These are phyloP conservation scores for Scleromitrula shiraiana DNA, from an alignment of 2,329 filamentous ascomycete genomes.

Conservation along the genomic window DNA sequence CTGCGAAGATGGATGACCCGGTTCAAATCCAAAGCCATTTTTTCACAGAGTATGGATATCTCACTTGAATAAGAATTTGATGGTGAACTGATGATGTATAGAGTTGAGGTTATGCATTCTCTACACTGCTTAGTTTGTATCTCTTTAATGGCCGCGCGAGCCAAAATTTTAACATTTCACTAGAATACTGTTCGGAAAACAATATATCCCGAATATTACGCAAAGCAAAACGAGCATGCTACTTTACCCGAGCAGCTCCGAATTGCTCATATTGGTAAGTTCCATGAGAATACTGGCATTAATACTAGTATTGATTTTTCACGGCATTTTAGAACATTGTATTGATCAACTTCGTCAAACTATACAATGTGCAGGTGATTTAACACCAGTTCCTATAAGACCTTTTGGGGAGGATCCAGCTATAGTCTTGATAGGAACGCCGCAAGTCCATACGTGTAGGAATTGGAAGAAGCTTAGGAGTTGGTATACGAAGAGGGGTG, in stretches of 20 bases:
- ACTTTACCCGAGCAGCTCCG: constrained; percentile 9
- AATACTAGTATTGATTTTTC: background rate
- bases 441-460: constrained; percentile 16
- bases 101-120: constrained; percentile 18
- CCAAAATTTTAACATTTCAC: background rate
- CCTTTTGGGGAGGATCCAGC: constrained; percentile 10
- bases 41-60: constrained; percentile 13
- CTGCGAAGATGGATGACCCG: constrained; percentile 9
- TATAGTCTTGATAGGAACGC: constrained; percentile 12
- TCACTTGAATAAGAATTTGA: background rate
- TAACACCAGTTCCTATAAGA: constrained; percentile 12
- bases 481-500: constrained; percentile 17
- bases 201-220: constrained; percentile 15
- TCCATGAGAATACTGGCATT: background rate
- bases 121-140: constrained; percentile 13
- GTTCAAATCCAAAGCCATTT: constrained; percentile 9
- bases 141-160: background rate
- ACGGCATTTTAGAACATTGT: constrained; percentile 14
- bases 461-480: constrained; percentile 12
- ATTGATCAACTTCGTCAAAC: constrained; percentile 17
- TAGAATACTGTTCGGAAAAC: constrained; percentile 15
- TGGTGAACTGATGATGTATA: background rate
- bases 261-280: constrained; percentile 11
- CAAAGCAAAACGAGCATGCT: constrained; percentile 1
- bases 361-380: constrained; percentile 16